Percentiles rank a stretch among this genome's conserved stretches.
phyloP scores from a whole-genome alignment of 108 stramenopile species.

The Nitzschia sp. region DNA sequence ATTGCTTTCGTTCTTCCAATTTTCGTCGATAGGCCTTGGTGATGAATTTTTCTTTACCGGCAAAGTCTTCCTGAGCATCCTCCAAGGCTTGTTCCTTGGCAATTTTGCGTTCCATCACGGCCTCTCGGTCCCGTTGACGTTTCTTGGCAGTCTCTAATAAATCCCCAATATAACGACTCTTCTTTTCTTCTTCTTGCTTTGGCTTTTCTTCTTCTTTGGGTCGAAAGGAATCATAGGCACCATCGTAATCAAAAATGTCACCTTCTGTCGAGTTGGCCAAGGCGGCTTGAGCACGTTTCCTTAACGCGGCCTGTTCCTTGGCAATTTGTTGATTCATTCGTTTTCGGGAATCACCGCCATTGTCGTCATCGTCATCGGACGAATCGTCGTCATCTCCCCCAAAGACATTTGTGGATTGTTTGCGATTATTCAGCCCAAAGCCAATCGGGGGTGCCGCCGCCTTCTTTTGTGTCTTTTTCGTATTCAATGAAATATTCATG shows the following conservation, averaged over 20 bases:
- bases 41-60: slow-evolving; percentile 81
- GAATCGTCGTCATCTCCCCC: slow-evolving; percentile 36
- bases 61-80: slow-evolving; percentile 55
- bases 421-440: slow-evolving; percentile 26
- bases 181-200: slow-evolving; percentile 15
- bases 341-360: slow-evolving; percentile 14
- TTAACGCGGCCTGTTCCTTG: slow-evolving; percentile 68
- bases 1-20: slow-evolving; percentile 72
- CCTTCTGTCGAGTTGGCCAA: slow-evolving; percentile 14
- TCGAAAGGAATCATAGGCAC: slow-evolving; percentile 63
- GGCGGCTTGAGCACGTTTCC: slow-evolving; percentile 59
- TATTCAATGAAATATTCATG: slow-evolving; percentile 20
- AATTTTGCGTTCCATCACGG: slow-evolving; percentile 64
- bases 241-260: slow-evolving; percentile 70
- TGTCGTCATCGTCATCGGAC: slow-evolving; percentile 17
- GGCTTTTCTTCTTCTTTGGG: background rate
- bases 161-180: slow-evolving; percentile 67
- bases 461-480: slow-evolving; percentile 8
- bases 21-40: slow-evolving; percentile 74
- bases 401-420: slow-evolving; percentile 19
- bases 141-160: slow-evolving; percentile 60
- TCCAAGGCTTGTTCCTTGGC: slow-evolving; percentile 62
- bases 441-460: background rate
- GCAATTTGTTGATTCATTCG: slow-evolving; percentile 65
- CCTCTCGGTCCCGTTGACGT: slow-evolving; percentile 67